Percentiles rank a stretch among this genome's conserved stretches.
Evolutionary conservation across 768 basidiomycete genomes (phyloP).

Genomic region (Cantharellus cinnabarinus): DNA sequence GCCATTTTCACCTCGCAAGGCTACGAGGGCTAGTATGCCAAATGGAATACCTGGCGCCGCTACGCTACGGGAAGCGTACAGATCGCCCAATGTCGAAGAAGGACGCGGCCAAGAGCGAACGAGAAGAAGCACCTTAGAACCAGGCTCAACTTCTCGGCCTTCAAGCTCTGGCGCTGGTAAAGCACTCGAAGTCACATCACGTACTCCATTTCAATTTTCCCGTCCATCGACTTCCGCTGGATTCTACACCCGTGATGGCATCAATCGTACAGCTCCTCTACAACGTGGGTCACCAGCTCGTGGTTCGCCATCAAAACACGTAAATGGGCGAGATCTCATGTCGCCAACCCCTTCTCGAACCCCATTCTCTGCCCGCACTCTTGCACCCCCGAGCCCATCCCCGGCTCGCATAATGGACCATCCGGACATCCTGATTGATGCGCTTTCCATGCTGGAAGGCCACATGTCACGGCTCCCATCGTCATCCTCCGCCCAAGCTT

Average conservation of each 20-base stretch:
- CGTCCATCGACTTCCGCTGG: not conserved
- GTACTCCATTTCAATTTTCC: not conserved
- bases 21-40: not conserved
- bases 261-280: not conserved
- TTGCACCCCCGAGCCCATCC: not conserved
- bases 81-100: not conserved
- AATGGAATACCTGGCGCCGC: not conserved
- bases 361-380: not conserved
- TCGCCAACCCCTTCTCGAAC: not conserved
- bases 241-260: not conserved
- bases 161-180: not conserved
- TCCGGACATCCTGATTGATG: conserved; percentile 46
- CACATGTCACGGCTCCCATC: conserved; percentile 36
- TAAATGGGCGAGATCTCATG: not conserved
- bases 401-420: conserved; percentile 26
- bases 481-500: conserved; percentile 14
- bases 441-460: conserved; percentile 46
- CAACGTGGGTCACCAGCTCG: not conserved
- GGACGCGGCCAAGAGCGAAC: not conserved
- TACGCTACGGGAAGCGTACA: not conserved
- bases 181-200: too few species aligned
- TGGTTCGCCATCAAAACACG: not conserved
- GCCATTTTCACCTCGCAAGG: not conserved
- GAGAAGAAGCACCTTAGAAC: not conserved
- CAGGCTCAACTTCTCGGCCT: not conserved